Evolutionary conservation across 352 stramenopile species (phyloP).

Genomic region (Blastocystis sp.): DNA sequence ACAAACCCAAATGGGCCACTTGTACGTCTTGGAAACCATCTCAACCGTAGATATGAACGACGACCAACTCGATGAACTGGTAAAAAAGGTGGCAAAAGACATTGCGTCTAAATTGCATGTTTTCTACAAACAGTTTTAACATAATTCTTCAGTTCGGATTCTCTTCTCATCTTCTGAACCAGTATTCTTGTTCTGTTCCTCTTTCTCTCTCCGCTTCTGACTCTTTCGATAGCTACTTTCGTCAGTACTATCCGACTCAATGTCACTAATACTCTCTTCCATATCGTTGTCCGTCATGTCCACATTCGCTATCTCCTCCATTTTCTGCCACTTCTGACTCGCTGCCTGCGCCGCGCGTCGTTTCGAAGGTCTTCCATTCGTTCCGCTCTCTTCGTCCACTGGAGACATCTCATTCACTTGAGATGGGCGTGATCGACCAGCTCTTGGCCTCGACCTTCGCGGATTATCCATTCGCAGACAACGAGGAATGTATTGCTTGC

Average conservation of each 20-base stretch:
- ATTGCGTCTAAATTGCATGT: background rate
- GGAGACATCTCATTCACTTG: background rate
- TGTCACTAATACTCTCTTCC: background rate
- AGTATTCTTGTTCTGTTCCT: background rate
- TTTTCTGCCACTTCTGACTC: background rate
- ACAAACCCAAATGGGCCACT: background rate
- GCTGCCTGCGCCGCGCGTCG: constrained; percentile 2
- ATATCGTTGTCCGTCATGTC: background rate
- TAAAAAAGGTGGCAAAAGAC: background rate
- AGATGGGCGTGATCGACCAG: background rate
- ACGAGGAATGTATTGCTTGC: constrained; percentile 41
- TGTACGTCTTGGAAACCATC: background rate
- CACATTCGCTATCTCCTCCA: background rate
- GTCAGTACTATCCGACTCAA: background rate
- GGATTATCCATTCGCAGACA: constrained; percentile 9
- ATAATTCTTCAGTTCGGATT: background rate
- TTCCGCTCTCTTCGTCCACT: background rate
- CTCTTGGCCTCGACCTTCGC: background rate
- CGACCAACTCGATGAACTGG: background rate
- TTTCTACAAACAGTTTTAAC: constrained; percentile 22
- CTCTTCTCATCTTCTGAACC: background rate
- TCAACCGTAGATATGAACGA: constrained; percentile 7
- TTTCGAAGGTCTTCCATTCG: background rate
- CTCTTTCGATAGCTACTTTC: background rate
- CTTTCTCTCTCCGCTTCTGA: background rate